Conservation (phyloP, 2,329 filamentous ascomycete species). For the Neonectria faginata region DNA sequence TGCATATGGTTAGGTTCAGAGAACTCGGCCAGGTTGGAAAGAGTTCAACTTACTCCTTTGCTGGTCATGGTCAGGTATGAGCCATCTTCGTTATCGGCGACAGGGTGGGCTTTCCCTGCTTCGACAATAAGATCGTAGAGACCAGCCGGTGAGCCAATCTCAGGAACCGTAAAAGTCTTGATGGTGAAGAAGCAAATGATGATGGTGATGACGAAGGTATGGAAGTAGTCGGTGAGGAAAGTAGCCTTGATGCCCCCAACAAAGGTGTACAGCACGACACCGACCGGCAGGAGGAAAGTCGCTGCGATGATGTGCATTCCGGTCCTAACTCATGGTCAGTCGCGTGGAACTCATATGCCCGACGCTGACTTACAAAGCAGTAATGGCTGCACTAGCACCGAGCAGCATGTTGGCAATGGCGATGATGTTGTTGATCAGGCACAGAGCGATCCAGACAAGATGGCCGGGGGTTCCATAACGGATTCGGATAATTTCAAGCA, state of each 20-base stretch:
- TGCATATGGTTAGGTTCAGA: background rate
- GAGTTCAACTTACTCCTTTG: slow-evolving; percentile 51
- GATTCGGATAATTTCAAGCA: slow-evolving; percentile 65
- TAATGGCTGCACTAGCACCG: slow-evolving; percentile 50
- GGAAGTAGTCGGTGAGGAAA: slow-evolving; percentile 64
- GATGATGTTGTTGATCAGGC: slow-evolving; percentile 66
- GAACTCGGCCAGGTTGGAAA: too few relatives aligned
- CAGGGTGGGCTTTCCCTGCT: slow-evolving; percentile 57
- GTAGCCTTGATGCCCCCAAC: slow-evolving; percentile 56
- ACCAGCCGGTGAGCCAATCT: slow-evolving; percentile 60
- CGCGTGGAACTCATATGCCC: too few relatives aligned
- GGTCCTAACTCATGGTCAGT: slow-evolving; percentile 48
- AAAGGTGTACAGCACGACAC: slow-evolving; percentile 55
- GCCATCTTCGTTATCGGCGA: slow-evolving; percentile 64
- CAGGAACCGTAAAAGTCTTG: slow-evolving; percentile 58
- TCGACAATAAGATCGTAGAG: slow-evolving; percentile 63
- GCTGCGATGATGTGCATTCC: slow-evolving; percentile 63
- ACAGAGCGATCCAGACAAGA: slow-evolving; percentile 63
- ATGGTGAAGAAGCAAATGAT: slow-evolving; percentile 62
- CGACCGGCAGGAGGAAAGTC: slow-evolving; percentile 57
- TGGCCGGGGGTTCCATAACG: slow-evolving; percentile 62
- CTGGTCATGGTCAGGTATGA: slow-evolving; percentile 68
- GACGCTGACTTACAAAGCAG: slow-evolving; percentile 46
- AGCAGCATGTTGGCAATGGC: slow-evolving; percentile 66
- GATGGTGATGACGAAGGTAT: slow-evolving; percentile 66